Evolutionary conservation across 495 filamentous ascomycete genomes (phyloP), one percentile per base, ranked within the genome.

Genomic region (Jackrogersella minutella): DNA sequence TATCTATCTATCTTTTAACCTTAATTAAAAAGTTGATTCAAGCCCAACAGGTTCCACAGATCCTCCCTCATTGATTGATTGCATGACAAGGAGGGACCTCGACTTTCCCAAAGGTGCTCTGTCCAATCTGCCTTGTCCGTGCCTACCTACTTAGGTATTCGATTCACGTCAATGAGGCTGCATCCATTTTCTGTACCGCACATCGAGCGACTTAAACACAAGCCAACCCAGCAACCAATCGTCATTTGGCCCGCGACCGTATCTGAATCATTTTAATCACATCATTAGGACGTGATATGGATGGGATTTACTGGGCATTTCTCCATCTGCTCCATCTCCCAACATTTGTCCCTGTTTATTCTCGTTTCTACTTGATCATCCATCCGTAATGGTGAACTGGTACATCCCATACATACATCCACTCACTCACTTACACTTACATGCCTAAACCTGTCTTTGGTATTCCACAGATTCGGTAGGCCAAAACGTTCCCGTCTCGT

Each of bases 241-340:
- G 49, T 39, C 17, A 55, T 47, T 46, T 56, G 55, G 60, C 41
- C 49, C 36, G 66, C 66, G 55, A 60, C 60, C 66, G 60, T 64
- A 52, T 64, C 55, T 63, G 60, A 64, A 69, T 69, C 66, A 60
- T 69, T 43, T 56, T 51, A 31, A 69, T 64, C 66, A 60, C 66
- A 69, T 69, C 60, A 69, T 69, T 49, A 57, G 66, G 55, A 13
- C 50, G 58, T 59, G 54, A 43, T 64, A 43, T 64, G 55, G 3
- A 50, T 50, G 26, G 46, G 33, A 8, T 22, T 26, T 62, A 22
- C 44, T 50, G 44, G 56, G 43, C 10, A 17, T 41, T 16, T 61
- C 46, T 37, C n/a, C n/a, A n/a, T n/a, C n/a, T n/a, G n/a, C n/a
- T n/a, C n/a, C n/a, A n/a, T n/a, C 47, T 43, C 24, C 46, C 34